Base-by-base conservation (phyloP, 2,329 filamentous ascomycete genomes). In the Xylariaceae sp. region DNA sequence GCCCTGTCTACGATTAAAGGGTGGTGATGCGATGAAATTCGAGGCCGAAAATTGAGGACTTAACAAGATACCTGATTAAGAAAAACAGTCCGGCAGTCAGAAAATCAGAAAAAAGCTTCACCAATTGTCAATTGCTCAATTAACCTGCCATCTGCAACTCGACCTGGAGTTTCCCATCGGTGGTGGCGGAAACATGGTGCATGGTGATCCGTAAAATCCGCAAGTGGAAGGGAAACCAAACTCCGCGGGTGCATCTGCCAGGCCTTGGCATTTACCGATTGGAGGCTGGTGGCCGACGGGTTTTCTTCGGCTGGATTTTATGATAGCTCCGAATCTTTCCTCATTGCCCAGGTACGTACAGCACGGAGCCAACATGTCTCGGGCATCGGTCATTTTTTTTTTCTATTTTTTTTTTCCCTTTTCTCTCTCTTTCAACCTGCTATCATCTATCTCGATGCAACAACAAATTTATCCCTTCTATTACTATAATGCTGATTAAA, bases 61-160 rank as follows among this genome's bases (percentile, higher is more conserved):
- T 65, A 67, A 62, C 60, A 60, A 18, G 50, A 66, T 65, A 40
- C 64, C 64, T 58, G 60, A 61, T 66, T 54, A 61, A 65, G 62
- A 59, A 62, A 55, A 59, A n/a, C n/a, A 50, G 49, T 57, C 51
- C 56, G 59, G 56, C 55, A 50, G 52, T 44, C 55, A 57, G 54
- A 54, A 53, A 51, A 50, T 44, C 55, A 56, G 54, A 21, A 20
- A 37, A 37, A 16, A 20, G 21, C 20, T 26, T 44, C 43, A 44
- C 20, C 21, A 44, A 29, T 10, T 19, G 26, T 44, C 48, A 51
- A 50, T 47, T 55, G 29, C 42, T 44, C 48, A 51, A 50, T 47
- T 55, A 55, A 45, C 32, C 43, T 40, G 21, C n/a, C n/a, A n/a
- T n/a, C n/a, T n/a, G n/a, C n/a, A 20, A 18, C 19, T 20, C 26